Percentiles rank a stretch among this genome's conserved stretches.
These are phyloP conservation scores for Coemansia sp. DNA, from an alignment of 192 early-diverging fungal genomes.

Conservation along the genomic window DNA sequence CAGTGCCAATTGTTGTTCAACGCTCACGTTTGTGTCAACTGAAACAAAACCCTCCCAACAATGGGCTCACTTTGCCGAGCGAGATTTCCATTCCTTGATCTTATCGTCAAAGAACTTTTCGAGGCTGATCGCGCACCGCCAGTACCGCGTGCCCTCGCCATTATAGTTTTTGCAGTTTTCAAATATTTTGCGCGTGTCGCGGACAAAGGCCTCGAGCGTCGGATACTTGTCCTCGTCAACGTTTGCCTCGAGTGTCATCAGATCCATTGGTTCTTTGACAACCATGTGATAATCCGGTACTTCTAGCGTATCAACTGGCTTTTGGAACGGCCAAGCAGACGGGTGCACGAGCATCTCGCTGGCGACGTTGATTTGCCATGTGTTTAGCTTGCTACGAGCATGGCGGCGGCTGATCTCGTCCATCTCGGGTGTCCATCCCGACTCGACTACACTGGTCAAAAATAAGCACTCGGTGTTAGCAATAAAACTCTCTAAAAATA, in stretches of 20 bases:
- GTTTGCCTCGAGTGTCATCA: slow-evolving; percentile 77
- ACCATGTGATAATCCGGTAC: slow-evolving; percentile 95
- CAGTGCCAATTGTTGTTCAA: neutral
- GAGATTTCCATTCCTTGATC: slow-evolving; percentile 62
- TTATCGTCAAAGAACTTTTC: slow-evolving; percentile 79
- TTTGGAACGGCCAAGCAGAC: slow-evolving; percentile 89
- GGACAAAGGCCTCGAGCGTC: slow-evolving; percentile 77
- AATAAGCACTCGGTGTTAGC: neutral
- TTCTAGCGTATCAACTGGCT: slow-evolving; percentile 81
- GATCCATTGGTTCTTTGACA: slow-evolving; percentile 95
- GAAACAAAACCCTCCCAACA: neutral
- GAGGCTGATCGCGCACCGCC: slow-evolving; percentile 69
- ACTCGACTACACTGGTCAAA: slow-evolving; percentile 57
- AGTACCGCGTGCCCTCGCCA: slow-evolving; percentile 78
- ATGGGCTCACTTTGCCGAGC: slow-evolving; percentile 21
- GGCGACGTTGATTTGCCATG: slow-evolving; percentile 66
- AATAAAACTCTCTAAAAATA: slow-evolving; percentile 3
- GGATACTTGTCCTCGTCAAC: slow-evolving; percentile 84
- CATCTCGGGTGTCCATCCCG: slow-evolving; percentile 93
- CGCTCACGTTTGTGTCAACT: neutral
- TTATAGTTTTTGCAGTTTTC: slow-evolving; percentile 92
- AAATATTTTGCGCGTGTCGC: slow-evolving; percentile 88
- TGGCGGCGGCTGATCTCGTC: slow-evolving; percentile 53
- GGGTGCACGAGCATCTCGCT: slow-evolving; percentile 73
- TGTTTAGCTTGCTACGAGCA: slow-evolving; percentile 52